Base-by-base conservation (phyloP, 73 alveolate genomes). In the Stentor coeruleus region DNA sequence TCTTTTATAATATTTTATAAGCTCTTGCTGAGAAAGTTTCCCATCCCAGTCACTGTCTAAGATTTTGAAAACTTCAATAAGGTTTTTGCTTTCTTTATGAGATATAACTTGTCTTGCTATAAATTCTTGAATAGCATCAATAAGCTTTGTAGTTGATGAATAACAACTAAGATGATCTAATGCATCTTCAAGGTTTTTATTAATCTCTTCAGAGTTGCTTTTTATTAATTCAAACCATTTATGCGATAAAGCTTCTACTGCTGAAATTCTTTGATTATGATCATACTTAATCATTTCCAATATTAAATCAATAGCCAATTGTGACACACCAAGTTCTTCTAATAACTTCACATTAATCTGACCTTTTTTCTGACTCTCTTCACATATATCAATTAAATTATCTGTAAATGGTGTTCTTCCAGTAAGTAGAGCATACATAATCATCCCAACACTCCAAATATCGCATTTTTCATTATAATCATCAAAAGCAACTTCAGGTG, bases 221-320 rank as follows among this genome's bases (percentile, higher is more conserved):
- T 49, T 35, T 81, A 95, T 89, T 11, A 11, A 11, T 35, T 60
- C 20, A 60, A 60, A 28, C 97, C 98, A 95, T 59, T 91, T 91
- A 86, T 96, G 99, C 0, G 84, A 41, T 3, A 96, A 83, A 74
- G 95, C 94, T 36, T 96, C 98, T 59, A 77, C 93, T n/a, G 98
- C 96, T 28, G 93, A 81, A 31, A 88, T 84, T 86, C 99, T 89
- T 49, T 86, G 57, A 3, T 87, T 42, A 26, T 95, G 96, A 66
- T 93, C 94, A 59, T 88, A 84, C 74, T 86, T 85, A 30, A 95
- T 86, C 98, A 95, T 92, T 89, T 90, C 90, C 26, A 42, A 59
- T 35, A 96, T 89, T 79, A 95, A 87, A 84, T 96, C 99, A 49
- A 49, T 11, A 49, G 66, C 66, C 66, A 20, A 49, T 11, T 49